These are phyloP conservation scores for Medakamo hakoo DNA, from an alignment of 139 green algal genomes.

Conservation along the genomic window DNA sequence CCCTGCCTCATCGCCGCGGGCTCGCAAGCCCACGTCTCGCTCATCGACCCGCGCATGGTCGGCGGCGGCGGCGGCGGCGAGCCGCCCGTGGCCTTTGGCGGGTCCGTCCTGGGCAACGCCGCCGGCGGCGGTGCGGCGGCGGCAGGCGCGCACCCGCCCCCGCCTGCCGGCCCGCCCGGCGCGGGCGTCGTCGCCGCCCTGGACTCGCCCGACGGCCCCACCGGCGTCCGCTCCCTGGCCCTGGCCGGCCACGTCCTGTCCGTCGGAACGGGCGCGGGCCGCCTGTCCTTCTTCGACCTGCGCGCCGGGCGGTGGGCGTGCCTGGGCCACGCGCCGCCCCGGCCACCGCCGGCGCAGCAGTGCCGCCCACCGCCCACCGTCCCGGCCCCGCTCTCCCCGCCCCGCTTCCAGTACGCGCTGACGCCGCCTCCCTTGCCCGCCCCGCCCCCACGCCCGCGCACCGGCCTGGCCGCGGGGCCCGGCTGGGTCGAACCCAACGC, in stretches of 20 bases:
- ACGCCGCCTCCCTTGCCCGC: no score
- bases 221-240: slow-evolving; percentile 29
- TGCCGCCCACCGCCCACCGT: not conserved
- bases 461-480: not conserved
- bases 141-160: no score
- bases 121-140: no score
- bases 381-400: not conserved
- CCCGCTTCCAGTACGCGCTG: no score
- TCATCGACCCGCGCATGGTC: slow-evolving; percentile 26
- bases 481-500: slow-evolving; percentile 2
- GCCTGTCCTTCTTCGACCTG: slow-evolving; percentile 39
- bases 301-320: slow-evolving; percentile 11
- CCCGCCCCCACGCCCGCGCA: not conserved
- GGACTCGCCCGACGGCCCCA: not conserved
- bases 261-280: slow-evolving; percentile 29
- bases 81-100: not conserved
- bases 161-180: slow-evolving; percentile 7
- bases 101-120: no score
- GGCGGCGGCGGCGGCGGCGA: not conserved
- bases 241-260: slow-evolving; percentile 36
- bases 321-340: slow-evolving; percentile 1
- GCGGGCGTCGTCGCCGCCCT: not conserved
- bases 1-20: slow-evolving; percentile 26
- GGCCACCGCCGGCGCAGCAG: not conserved
- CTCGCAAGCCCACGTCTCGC: slow-evolving; percentile 18